Conservation (phyloP, 2,329 filamentous ascomycete species). For the Xylaria sp. region DNA sequence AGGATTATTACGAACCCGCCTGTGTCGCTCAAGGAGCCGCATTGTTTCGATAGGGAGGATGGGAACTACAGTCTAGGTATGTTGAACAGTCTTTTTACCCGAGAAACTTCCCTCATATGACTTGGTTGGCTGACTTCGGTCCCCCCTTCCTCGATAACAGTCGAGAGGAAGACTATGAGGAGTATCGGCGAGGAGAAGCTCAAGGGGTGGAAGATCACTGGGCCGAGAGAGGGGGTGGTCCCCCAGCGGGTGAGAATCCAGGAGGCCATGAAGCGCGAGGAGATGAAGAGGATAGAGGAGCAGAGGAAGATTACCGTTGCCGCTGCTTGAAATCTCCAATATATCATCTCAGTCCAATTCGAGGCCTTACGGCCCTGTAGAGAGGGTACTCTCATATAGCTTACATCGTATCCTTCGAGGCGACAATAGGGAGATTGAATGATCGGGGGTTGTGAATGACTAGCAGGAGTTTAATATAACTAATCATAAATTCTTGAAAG, state of each 20-base stretch:
- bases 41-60: conserved; percentile 62
- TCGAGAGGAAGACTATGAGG: conserved; percentile 65
- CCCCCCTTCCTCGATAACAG: conserved; percentile 41
- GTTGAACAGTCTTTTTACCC: background rate
- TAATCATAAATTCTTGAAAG: too few species aligned
- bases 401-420: background rate
- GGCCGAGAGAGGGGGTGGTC: conserved; percentile 60
- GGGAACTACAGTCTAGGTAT: conserved; percentile 59
- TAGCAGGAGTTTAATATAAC: background rate
- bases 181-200: conserved; percentile 61
- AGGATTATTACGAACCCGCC: conserved; percentile 69
- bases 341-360: background rate
- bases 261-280: conserved; percentile 62
- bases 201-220: conserved; percentile 63
- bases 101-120: too few species aligned
- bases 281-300: conserved; percentile 58
- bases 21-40: conserved; percentile 62
- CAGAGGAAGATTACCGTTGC: conserved; percentile 37
- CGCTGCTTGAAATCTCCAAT: conserved; percentile 39
- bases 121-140: too few species aligned
- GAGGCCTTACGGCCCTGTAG: too few species aligned
- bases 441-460: background rate
- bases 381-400: background rate
- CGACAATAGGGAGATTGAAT: background rate
- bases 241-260: conserved; percentile 61